A percentile compares a stretch with the other conserved stretches of the same genome.
These are phyloP conservation scores for Phytopythium kandeliae DNA, from an alignment of 352 stramenopile genomes.

Conservation along the genomic window DNA sequence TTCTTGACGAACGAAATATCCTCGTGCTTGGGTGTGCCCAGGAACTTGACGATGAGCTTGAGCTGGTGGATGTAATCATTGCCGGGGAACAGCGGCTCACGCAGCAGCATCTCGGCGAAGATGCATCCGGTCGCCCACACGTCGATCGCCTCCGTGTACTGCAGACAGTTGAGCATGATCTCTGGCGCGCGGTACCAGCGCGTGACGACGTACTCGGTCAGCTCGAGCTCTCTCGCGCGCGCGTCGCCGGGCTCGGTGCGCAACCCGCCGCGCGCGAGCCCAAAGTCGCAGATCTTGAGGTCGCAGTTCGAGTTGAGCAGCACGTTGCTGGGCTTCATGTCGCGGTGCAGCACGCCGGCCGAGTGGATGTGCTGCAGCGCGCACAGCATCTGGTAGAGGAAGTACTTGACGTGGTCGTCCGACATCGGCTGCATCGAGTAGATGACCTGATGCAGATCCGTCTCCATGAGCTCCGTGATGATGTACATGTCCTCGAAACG, in stretches of 20 bases:
- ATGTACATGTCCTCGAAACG: slow-evolving; percentile 97
- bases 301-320: slow-evolving; percentile 78
- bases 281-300: slow-evolving; percentile 79
- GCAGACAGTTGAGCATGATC: slow-evolving; percentile 94
- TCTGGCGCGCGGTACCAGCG: slow-evolving; percentile 86
- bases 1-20: slow-evolving; percentile 86
- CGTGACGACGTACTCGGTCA: slow-evolving; percentile 66
- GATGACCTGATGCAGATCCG: slow-evolving; percentile 96
- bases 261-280: slow-evolving; percentile 54
- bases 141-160: slow-evolving; percentile 94
- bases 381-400: slow-evolving; percentile 81
- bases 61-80: slow-evolving; percentile 85
- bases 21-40: slow-evolving; percentile 65
- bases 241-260: slow-evolving; percentile 9
- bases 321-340: slow-evolving; percentile 83
- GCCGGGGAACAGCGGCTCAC: slow-evolving; percentile 94
- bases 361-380: slow-evolving; percentile 93
- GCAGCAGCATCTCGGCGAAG: too few species aligned
- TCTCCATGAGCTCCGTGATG: slow-evolving; percentile 91
- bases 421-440: slow-evolving; percentile 91
- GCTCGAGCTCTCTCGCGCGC: slow-evolving; percentile 21
- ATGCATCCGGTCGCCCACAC: slow-evolving; percentile 97
- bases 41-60: slow-evolving; percentile 73
- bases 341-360: slow-evolving; percentile 77
- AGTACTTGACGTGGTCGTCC: slow-evolving; percentile 84